Evolutionary conservation across 192 early-diverging fungal species (phyloP).

Genomic region (Chytriomyces confervae): DNA sequence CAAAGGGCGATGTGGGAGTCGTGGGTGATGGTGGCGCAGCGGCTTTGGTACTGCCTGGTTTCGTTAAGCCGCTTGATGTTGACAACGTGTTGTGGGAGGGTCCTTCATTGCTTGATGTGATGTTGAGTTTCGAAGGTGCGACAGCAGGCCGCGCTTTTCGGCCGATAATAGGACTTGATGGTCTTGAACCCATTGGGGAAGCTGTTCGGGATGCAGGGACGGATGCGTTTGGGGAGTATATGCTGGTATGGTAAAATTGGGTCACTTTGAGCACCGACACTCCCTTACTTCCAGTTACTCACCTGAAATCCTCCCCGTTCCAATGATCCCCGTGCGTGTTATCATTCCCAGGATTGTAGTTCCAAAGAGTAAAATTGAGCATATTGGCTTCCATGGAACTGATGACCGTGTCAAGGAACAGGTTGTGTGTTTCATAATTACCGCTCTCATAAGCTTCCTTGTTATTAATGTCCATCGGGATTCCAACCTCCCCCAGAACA

Average conservation of each 20-base stretch:
- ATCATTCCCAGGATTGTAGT: constrained; percentile 83
- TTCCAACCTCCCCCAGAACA: constrained; percentile 81
- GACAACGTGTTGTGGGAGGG: too few species aligned
- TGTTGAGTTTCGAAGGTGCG: constrained; percentile 10
- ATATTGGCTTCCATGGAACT: constrained; percentile 74
- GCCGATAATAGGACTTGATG: not conserved
- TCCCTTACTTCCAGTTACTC: not conserved
- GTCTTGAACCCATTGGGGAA: not conserved
- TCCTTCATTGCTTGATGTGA: too few species aligned
- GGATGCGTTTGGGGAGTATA: constrained; percentile 20
- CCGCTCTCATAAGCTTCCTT: constrained; percentile 71
- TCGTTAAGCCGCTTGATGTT: too few species aligned
- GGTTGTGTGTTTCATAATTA: constrained; percentile 73
- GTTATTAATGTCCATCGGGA: constrained; percentile 87
- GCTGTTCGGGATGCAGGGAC: not conserved
- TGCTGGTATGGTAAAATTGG: not conserved
- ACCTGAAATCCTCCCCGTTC: constrained; percentile 81
- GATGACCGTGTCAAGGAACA: constrained; percentile 80
- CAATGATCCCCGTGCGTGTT: constrained; percentile 82
- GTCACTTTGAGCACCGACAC: not conserved
- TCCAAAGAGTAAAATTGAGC: constrained; percentile 85
- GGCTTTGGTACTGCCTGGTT: too few species aligned
- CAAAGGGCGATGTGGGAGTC: constrained; percentile 56
- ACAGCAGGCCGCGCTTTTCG: not conserved
- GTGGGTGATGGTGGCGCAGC: not conserved